These are phyloP conservation scores for Pseudocercospora cruenta DNA, from an alignment of 2,329 filamentous ascomycete species.

Conservation along the genomic window DNA sequence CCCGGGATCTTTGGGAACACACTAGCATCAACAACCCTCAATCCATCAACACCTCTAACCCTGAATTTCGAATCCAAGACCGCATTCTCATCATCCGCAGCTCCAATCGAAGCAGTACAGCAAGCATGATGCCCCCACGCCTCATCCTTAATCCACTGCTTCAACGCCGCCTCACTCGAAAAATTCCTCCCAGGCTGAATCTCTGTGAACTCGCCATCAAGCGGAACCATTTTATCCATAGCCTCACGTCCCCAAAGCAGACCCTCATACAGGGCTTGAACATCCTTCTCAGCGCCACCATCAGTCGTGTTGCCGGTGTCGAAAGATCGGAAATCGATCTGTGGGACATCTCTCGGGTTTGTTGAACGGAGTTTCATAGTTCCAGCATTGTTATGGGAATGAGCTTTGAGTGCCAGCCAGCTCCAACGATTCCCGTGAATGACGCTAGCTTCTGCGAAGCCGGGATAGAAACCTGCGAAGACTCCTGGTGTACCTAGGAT, in stretches of 20 bases:
- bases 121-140: conserved; percentile 63
- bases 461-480: conserved; percentile 61
- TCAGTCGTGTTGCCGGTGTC: conserved; percentile 50
- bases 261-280: conserved; percentile 59
- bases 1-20: conserved; percentile 62
- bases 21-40: conserved; percentile 66
- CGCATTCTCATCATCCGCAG: conserved; percentile 56
- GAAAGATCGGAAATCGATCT: conserved; percentile 66
- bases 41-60: conserved; percentile 58
- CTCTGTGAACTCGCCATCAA: conserved; percentile 49
- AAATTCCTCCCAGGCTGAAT: conserved; percentile 48
- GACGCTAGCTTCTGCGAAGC: conserved; percentile 53
- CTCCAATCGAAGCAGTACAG: conserved; percentile 60
- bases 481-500: conserved; percentile 59
- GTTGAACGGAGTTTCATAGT: conserved; percentile 63
- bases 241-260: conserved; percentile 54
- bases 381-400: conserved; percentile 64
- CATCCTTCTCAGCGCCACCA: conserved; percentile 43
- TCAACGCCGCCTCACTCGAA: conserved; percentile 49
- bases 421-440: conserved; percentile 50
- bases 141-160: conserved; percentile 54
- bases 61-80: conserved; percentile 61
- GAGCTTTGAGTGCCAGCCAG: conserved; percentile 62
- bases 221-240: conserved; percentile 42
- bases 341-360: conserved; percentile 66